These are phyloP conservation scores for Macrophomina phaseolina DNA, from an alignment of 2,329 filamentous ascomycete species.

Conservation along the genomic window DNA sequence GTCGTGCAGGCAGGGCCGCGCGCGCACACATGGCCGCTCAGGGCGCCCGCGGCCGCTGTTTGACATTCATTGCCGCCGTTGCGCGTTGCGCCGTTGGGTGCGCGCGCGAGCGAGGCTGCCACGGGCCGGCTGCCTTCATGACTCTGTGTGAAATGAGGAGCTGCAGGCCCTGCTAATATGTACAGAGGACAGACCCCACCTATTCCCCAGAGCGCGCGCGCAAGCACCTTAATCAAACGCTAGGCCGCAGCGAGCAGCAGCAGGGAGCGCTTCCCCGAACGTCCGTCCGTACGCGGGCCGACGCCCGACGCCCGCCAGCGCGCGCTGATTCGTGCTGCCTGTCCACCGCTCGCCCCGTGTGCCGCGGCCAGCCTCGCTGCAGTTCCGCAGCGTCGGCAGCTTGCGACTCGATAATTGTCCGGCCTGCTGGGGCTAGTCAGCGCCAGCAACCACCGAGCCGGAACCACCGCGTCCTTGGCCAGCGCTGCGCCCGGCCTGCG, in stretches of 20 bases:
- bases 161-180: conserved; percentile 21
- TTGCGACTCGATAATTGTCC: conserved; percentile 13
- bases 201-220: conserved; percentile 25
- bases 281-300: conserved; percentile 6
- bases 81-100: conserved; percentile 20
- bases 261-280: conserved; percentile 21
- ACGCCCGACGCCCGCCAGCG: conserved; percentile 4
- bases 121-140: conserved; percentile 20
- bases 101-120: conserved; percentile 13
- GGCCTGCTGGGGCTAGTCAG: conserved; percentile 5
- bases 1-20: conserved; percentile 13
- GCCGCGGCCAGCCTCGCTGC: neutral
- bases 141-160: conserved; percentile 24
- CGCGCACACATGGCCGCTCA: conserved; percentile 25
- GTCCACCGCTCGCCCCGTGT: neutral
- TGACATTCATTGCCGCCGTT: conserved; percentile 25
- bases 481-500: conserved; percentile 3
- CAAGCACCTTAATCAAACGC: conserved; percentile 27
- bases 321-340: conserved; percentile 14
- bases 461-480: conserved; percentile 14
- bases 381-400: conserved; percentile 1
- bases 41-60: conserved; percentile 18
- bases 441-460: conserved; percentile 7
- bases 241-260: conserved; percentile 20
- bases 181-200: conserved; percentile 20